Percentiles rank a stretch among this genome's conserved stretches.
phyloP scores from a whole-genome alignment of 2,329 filamentous ascomycete species.

The Neopestalotiopsis sp. region DNA sequence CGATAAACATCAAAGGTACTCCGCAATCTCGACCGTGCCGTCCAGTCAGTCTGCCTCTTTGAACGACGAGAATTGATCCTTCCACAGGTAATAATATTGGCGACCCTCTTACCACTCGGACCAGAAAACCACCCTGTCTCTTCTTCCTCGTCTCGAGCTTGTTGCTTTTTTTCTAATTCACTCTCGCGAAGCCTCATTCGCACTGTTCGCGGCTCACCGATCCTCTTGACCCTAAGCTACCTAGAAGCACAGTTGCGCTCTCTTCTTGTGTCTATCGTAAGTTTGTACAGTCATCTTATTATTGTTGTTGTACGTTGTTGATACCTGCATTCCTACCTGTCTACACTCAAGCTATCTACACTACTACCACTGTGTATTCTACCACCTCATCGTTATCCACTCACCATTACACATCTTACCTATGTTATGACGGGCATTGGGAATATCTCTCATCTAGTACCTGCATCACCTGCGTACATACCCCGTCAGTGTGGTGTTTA shows the following conservation, averaged over 20 bases:
- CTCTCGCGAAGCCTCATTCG: not conserved
- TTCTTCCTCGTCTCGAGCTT: not conserved
- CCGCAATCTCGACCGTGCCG: not conserved
- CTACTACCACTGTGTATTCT: not conserved
- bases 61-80: constrained; percentile 1
- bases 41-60: not conserved
- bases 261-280: not conserved
- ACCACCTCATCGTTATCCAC: not conserved
- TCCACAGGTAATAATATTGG: not conserved
- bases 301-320: not conserved
- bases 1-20: constrained; percentile 5
- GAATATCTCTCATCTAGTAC: constrained; percentile 3
- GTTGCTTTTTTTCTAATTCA: not conserved
- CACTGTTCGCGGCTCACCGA: not conserved
- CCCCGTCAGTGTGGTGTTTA: constrained; percentile 1
- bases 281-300: not conserved
- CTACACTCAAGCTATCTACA: not conserved
- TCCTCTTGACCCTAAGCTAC: not conserved
- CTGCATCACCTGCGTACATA: not conserved
- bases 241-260: not conserved
- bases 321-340: not conserved
- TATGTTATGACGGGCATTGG: constrained; percentile 1
- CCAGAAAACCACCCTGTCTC: not conserved
- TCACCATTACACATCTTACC: not conserved
- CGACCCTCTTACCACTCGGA: not conserved